Conservation (phyloP, 1,139 yeast genomes). For the Magnusiomyces suaveolens region DNA sequence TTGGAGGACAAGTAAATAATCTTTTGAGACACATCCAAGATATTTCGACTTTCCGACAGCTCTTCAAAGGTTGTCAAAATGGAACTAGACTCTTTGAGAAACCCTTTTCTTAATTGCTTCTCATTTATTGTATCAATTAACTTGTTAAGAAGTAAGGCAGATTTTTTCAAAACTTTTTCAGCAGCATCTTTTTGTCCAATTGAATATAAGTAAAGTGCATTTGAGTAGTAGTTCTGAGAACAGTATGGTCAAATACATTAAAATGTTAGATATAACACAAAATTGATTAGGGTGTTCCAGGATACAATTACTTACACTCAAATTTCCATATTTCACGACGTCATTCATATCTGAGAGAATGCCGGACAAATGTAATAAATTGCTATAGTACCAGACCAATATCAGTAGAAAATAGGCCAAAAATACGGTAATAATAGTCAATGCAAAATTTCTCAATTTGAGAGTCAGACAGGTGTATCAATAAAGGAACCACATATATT, state of each 20-base stretch:
- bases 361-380: background rate
- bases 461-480: too few relatives aligned
- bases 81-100: slow-evolving; percentile 7
- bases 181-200: slow-evolving; percentile 21
- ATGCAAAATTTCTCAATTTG: too few relatives aligned
- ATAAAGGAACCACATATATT: too few relatives aligned
- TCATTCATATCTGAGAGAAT: background rate
- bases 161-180: slow-evolving; percentile 13
- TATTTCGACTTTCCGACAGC: slow-evolving; percentile 12
- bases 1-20: slow-evolving; percentile 22
- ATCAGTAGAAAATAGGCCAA: too few relatives aligned
- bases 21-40: slow-evolving; percentile 16
- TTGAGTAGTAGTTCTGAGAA: slow-evolving; percentile 11
- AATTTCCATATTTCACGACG: background rate
- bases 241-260: background rate
- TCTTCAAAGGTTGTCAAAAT: slow-evolving; percentile 17
- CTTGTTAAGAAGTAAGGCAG: slow-evolving; percentile 15
- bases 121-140: slow-evolving; percentile 10
- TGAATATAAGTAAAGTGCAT: slow-evolving; percentile 22
- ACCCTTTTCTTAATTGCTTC: slow-evolving; percentile 4
- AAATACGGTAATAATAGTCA: too few relatives aligned
- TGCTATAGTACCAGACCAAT: too few relatives aligned
- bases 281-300: too few relatives aligned
- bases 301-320: background rate
- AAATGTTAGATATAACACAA: too few relatives aligned